Conservation (phyloP, 257 asterid genomes). For the Nyctanthes arbortristis region DNA sequence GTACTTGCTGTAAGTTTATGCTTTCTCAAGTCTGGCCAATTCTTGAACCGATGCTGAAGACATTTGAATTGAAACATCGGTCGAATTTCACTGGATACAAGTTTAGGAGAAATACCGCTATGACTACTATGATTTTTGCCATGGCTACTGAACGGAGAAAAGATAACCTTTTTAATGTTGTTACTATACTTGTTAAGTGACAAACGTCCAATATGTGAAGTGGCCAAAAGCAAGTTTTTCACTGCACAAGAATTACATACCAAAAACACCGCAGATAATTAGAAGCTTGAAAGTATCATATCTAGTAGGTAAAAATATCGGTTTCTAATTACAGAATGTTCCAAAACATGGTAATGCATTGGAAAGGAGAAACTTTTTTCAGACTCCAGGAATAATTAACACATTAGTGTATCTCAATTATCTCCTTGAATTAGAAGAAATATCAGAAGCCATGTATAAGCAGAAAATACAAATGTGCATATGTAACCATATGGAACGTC, state of each 20-base stretch:
- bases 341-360: neutral
- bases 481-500: too few relatives aligned
- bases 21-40: slow-evolving; percentile 81
- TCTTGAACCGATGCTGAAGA: slow-evolving; percentile 79
- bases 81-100: slow-evolving; percentile 24
- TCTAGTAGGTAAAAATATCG: neutral
- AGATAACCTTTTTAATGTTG: slow-evolving; percentile 21
- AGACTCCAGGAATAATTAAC: neutral
- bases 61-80: slow-evolving; percentile 38
- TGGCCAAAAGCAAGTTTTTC: slow-evolving; percentile 39
- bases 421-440: too few relatives aligned
- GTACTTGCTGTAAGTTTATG: slow-evolving; percentile 86
- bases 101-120: slow-evolving; percentile 19
- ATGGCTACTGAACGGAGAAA: slow-evolving; percentile 21
- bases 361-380: neutral
- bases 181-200: slow-evolving; percentile 23
- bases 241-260: slow-evolving; percentile 34
- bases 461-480: too few relatives aligned
- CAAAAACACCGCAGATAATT: neutral
- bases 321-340: neutral
- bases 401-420: too few relatives aligned
- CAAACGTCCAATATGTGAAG: slow-evolving; percentile 28
- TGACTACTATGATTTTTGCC: slow-evolving; percentile 30
- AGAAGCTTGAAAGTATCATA: neutral
- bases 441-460: too few relatives aligned